These are phyloP conservation scores for Hypoxylon sp. DNA, from an alignment of 2,329 filamentous ascomycete genomes.

Conservation along the genomic window DNA sequence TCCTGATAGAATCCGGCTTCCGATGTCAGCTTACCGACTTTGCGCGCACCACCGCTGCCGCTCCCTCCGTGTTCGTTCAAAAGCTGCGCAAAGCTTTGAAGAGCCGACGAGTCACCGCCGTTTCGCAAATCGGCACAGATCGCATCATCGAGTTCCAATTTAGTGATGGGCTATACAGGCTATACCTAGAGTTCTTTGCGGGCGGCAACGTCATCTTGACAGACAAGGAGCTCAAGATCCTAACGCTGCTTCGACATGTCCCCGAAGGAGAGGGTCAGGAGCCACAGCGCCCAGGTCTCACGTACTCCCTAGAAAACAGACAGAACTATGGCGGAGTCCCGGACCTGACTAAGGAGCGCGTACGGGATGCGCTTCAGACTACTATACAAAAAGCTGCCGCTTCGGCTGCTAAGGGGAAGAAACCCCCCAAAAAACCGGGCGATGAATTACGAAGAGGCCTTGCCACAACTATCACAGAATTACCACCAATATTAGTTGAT, in stretches of 20 bases:
- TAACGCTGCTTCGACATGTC: conserved; percentile 85
- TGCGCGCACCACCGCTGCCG: conserved; percentile 85
- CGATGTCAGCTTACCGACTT: conserved; percentile 95
- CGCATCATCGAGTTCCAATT: conserved; percentile 93
- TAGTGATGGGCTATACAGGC: conserved; percentile 87
- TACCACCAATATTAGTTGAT: conserved; percentile 89
- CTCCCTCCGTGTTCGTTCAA: conserved; percentile 87
- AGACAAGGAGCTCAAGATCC: conserved; percentile 84
- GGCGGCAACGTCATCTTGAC: conserved; percentile 95
- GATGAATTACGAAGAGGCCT: conserved; percentile 85
- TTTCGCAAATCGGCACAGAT: conserved; percentile 92
- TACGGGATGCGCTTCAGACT: conserved; percentile 77
- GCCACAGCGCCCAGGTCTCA: conserved; percentile 80
- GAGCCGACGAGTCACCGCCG: conserved; percentile 83
- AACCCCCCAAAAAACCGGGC: conserved; percentile 79
- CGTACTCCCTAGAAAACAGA: conserved; percentile 84
- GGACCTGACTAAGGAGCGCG: conserved; percentile 78
- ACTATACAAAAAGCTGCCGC: conserved; percentile 72
- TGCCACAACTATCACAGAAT: conserved; percentile 87
- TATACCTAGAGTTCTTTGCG: conserved; percentile 97
- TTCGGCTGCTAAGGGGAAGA: conserved; percentile 69
- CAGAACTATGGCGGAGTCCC: conserved; percentile 87
- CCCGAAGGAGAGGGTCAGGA: conserved; percentile 87
- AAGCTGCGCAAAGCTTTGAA: conserved; percentile 90
- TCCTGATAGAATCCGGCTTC: conserved; percentile 95